phyloP scores from a whole-genome alignment of 768 basidiomycete genomes.

The Hydnum rufescens region DNA sequence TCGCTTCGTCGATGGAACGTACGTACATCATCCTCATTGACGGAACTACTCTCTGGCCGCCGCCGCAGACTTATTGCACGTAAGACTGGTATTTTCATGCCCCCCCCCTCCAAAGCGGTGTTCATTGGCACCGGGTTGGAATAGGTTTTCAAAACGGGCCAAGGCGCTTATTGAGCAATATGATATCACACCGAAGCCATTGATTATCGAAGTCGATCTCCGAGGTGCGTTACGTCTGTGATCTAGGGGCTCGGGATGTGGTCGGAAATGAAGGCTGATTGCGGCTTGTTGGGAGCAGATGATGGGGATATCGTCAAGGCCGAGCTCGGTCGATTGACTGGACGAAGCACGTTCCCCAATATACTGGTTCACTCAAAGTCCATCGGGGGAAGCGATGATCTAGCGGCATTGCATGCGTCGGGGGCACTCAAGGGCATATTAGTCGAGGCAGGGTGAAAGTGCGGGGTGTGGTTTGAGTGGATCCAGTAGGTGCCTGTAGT shows the following conservation, averaged over 20 bases:
- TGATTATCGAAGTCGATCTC: slow-evolving; percentile 55
- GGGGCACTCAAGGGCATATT: not conserved
- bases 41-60: slow-evolving; percentile 1
- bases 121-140: not conserved
- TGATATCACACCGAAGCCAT: slow-evolving; percentile 40
- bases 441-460: not conserved
- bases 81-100: slow-evolving; percentile 19
- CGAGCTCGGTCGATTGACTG: slow-evolving; percentile 44
- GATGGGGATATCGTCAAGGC: slow-evolving; percentile 45
- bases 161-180: slow-evolving; percentile 44
- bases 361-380: slow-evolving; percentile 37
- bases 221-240: slow-evolving; percentile 28
- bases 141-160: slow-evolving; percentile 37
- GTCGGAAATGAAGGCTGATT: too few relatives aligned
- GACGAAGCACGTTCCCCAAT: slow-evolving; percentile 56
- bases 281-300: too few relatives aligned
- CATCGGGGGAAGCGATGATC: slow-evolving; percentile 15
- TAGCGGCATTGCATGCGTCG: slow-evolving; percentile 23
- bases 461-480: too few relatives aligned
- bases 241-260: too few relatives aligned
- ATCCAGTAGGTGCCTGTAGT: too few relatives aligned
- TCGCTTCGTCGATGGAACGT: not conserved
- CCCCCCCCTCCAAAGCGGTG: slow-evolving; percentile 1
- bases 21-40: not conserved
- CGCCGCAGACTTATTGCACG: slow-evolving; percentile 55